Percentiles rank a stretch among this genome's conserved stretches.
Evolutionary conservation across 1,284 basidiomycete species (phyloP).

Genomic region (Cerioporus squamosus): DNA sequence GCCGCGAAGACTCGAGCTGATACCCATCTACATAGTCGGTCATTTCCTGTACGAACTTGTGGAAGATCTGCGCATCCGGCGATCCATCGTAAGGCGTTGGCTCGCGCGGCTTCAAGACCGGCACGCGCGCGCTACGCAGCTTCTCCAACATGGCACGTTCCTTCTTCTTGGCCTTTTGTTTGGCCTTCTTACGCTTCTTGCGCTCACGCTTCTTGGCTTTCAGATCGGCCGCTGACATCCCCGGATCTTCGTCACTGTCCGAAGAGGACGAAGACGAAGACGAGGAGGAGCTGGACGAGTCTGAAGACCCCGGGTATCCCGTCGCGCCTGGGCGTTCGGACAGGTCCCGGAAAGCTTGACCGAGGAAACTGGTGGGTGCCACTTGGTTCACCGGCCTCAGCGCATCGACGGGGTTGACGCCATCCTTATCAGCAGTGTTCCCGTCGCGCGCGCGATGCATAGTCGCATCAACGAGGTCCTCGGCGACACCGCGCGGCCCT

Average conservation of each 20-base stretch:
- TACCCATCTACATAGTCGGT: slow-evolving; percentile 11
- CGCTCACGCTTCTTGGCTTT: too few relatives aligned
- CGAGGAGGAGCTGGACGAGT: neutral
- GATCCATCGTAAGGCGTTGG: slow-evolving; percentile 18
- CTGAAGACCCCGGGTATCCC: neutral
- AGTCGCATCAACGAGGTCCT: too few relatives aligned
- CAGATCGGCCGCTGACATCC: too few relatives aligned
- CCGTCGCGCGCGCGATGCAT: neutral
- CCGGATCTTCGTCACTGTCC: too few relatives aligned
- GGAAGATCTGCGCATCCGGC: slow-evolving; percentile 19
- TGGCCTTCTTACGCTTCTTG: too few relatives aligned
- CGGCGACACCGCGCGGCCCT: too few relatives aligned
- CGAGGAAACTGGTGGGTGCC: slow-evolving; percentile 17
- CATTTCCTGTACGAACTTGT: slow-evolving; percentile 20
- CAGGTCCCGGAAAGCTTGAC: neutral
- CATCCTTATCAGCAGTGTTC: neutral
- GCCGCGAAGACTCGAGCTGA: neutral
- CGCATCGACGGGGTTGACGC: neutral
- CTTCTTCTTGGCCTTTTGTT: too few relatives aligned
- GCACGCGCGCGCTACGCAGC: neutral
- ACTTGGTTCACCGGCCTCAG: slow-evolving; percentile 15
- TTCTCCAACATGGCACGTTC: neutral
- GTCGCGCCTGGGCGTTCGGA: neutral
- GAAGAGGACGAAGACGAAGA: too few relatives aligned
- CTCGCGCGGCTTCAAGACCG: slow-evolving; percentile 18